Base-by-base conservation (phyloP, 139 green algal species). In the Astrephomene gubernaculifera region DNA sequence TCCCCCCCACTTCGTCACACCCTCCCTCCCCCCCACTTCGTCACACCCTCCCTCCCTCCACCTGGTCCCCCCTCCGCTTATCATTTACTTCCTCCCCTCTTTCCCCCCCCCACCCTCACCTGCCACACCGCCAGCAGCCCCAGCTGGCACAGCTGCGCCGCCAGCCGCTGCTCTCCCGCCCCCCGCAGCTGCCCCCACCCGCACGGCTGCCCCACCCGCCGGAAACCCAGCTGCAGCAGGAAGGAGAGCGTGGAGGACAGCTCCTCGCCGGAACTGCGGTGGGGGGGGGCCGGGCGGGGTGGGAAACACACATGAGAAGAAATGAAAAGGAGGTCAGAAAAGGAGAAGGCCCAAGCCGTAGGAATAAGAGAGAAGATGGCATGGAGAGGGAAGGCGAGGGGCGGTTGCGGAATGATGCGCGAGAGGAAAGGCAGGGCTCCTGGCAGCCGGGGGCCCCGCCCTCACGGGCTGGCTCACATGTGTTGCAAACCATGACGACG, bases 141-240 rank as follows among this genome's bases (percentile, higher is more conserved):
- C 71, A 98, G 89, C 83, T 97, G 95, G 36, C 89, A 86, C 88
- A 97, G 92, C 87, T 97, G 91, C 4, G 83, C 90, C 2, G 94
- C 94, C 52, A 97, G 94, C 57, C 52, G 31, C 39, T 90, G 86
- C 44, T 74, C 78, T n/a, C n/a, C n/a, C 10, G 78, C 12, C n/a
- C 31, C 24, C n/a, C 78, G 41, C 24, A 96, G 89, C 25, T 68
- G 53, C 0, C 14, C 29, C 49, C 92, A 69, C 4, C 79, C 31
- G 61, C 93, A 93, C 14, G 93, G 91, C 39, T 87, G 72, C 21
- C 91, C 87, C 57, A 91, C 90, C 19, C 90, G 85, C 39, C 90
- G 87, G 89, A 97, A 97, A 24, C 94, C 94, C 82, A 98, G 90
- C 90, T 98, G 94, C 74, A 98, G 93, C 82, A 98, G 78, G 88